phyloP scores from a whole-genome alignment of 1,139 yeast genomes.

The Arxiozyma heterogenica region DNA sequence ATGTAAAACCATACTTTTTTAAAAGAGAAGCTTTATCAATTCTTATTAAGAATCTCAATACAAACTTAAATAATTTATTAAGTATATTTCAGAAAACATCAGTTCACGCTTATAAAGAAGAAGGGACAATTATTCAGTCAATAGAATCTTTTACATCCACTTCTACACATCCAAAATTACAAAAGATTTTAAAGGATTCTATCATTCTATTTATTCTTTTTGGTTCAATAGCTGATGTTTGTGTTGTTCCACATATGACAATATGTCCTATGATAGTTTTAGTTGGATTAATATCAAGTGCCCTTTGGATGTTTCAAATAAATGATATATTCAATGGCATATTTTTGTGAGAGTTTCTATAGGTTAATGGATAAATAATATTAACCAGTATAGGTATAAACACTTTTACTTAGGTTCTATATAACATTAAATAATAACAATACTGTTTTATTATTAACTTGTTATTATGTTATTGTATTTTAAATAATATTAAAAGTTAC shows the following conservation, averaged over 20 bases:
- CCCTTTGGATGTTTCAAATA: background rate
- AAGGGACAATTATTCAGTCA: background rate
- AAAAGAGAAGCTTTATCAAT: background rate
- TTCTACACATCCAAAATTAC: background rate
- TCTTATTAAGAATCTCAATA: background rate
- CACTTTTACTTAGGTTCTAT: background rate
- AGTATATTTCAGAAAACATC: background rate
- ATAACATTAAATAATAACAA: no score
- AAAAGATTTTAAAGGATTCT: background rate
- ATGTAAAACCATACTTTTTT: background rate
- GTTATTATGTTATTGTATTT: no score
- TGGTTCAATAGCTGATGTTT: background rate
- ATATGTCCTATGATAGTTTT: background rate
- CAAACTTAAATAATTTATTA: background rate
- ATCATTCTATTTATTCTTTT: background rate
- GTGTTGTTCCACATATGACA: background rate
- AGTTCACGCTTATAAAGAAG: background rate
- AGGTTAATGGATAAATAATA: no score
- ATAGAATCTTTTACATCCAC: background rate
- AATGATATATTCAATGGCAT: conserved; percentile 1
- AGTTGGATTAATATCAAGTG: conserved; percentile 1
- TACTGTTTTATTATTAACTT: no score
- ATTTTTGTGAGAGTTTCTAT: background rate
- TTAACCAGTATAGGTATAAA: no score
- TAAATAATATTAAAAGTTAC: no score